Evolutionary conservation across 2,329 filamentous ascomycete species (phyloP), one percentile per base, ranked within the genome.

Genomic region (Amylocarpus encephaloides): DNA sequence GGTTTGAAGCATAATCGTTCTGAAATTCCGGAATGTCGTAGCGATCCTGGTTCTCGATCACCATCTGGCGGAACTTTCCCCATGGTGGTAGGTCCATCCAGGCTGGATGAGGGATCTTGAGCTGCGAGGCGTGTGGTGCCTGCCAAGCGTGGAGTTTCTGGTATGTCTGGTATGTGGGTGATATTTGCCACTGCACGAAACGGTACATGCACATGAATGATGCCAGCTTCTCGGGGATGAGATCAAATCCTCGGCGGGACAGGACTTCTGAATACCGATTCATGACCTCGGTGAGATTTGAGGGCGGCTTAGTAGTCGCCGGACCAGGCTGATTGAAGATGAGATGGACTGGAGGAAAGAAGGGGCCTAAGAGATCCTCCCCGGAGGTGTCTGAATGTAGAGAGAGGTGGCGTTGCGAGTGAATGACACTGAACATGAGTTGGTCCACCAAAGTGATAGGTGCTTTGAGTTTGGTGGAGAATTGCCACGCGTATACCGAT

Each of bases 151-250:
- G 57, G 10, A 64, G 46, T 11, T 48, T 54, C 34, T 58, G 46
- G 36, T 53, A 64, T 6, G 57, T 62, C 16, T 53, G 18, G 39
- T 59, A 53, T 1, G 39, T 61, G 7, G 61, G 61, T 9, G 58
- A 57, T n/a, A 62, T 62, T 48, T 62, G 62, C 60, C 62, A 62
- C 50, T 62, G 59, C 7, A 63, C 52, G 35, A 64, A 62, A 11
- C 58, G 56, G 26, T 63, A 64, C 61, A 63, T 64, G 53, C 59
- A 62, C 58, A 64, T 62, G 48, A 64, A 64, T 5, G 57, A 60
- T 9, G 59, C 60, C 13, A 64, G 56, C 36, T 60, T 62, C 40
- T 64, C 62, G 2, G 62, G 61, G 12, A 62, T 59, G 7, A 57
- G 51, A 5, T 55, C 53, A 46, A 64, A 62, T 9, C 62, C 60